Evolutionary conservation across 139 green algal genomes (phyloP), one percentile per base, ranked within the genome.

Genomic region (Nannochloris sp.): DNA sequence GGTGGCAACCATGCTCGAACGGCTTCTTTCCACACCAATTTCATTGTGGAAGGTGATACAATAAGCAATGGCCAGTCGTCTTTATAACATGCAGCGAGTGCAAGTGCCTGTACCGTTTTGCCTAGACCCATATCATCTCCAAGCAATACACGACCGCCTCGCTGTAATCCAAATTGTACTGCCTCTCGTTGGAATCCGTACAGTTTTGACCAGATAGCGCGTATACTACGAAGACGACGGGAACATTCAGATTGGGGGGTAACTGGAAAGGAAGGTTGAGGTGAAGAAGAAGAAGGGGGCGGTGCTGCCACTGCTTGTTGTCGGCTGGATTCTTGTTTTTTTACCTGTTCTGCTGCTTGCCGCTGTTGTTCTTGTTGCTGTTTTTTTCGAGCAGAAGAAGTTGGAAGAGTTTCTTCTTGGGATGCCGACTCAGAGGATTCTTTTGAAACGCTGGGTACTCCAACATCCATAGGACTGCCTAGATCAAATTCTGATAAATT

Each of bases 21-120:
- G 34, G 44, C 67, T 7, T 72, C 60, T 24, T 6, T 4, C 61
- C 60, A 79, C 46, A 45, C 58, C 23, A 74, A 71, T 71, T 70
- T 48, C 14, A 94, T 82, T 1, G 87, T 92, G 2, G 84, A 81
- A 2, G 88, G 88, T 3, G 63, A 70, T 12, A 94, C 72, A 55
- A 95, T 79, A n/a, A 95, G 75, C 36, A 73, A 80, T 0, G 88
- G 88, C 83, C 85, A 91, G 64, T 71, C 64, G 54, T 92, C 79
- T 19, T 66, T 44, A 67, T 85, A 94, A 61, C 64, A 81, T 27
- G 62, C 59, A n/a, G 85, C 61, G n/a, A 89, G 59, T 9, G 69
- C 72, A 32, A 80, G 75, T 3, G 74, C 72, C 48, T 87, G 78
- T 56, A 89, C 76, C 12, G 85, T 91, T 80, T 93, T 93, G 55